phyloP scores from a whole-genome alignment of 306 rosid genomes.

The Vachellia pachyceras region DNA sequence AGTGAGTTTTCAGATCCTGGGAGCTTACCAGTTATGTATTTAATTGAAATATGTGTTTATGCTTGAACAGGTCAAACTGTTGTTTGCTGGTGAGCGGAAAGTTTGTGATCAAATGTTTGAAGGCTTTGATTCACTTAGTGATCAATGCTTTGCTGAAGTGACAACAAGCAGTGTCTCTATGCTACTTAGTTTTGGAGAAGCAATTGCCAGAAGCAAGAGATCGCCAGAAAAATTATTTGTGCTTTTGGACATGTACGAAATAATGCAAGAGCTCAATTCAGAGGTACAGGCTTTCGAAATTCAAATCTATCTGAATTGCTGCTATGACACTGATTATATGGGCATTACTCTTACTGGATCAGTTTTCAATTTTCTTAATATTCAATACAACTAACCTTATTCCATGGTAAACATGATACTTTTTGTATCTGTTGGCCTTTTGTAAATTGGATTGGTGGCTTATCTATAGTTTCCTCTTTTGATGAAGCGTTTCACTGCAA shows the following conservation, averaged over 20 bases:
- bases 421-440: constrained; percentile 17
- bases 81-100: constrained; percentile 93
- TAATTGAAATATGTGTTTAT: constrained; percentile 32
- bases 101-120: constrained; percentile 93
- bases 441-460: constrained; percentile 1
- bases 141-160: constrained; percentile 94
- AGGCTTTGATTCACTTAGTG: constrained; percentile 81
- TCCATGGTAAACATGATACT: neutral
- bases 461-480: constrained; percentile 11
- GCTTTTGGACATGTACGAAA: constrained; percentile 97
- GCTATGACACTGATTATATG: constrained; percentile 6
- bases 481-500: neutral
- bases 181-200: constrained; percentile 95
- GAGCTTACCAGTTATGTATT: too few species aligned
- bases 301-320: constrained; percentile 15
- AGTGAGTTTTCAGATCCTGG: too few species aligned
- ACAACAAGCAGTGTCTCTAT: constrained; percentile 85
- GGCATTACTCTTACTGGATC: constrained; percentile 20
- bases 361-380: neutral
- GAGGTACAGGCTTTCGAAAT: constrained; percentile 64
- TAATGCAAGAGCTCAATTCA: constrained; percentile 93
- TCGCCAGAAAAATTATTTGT: constrained; percentile 97
- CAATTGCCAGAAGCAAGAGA: constrained; percentile 95
- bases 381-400: neutral
- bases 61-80: constrained; percentile 78